These are phyloP conservation scores for Neurospora discreta DNA, from an alignment of 495 filamentous ascomycete species.

Conservation along the genomic window DNA sequence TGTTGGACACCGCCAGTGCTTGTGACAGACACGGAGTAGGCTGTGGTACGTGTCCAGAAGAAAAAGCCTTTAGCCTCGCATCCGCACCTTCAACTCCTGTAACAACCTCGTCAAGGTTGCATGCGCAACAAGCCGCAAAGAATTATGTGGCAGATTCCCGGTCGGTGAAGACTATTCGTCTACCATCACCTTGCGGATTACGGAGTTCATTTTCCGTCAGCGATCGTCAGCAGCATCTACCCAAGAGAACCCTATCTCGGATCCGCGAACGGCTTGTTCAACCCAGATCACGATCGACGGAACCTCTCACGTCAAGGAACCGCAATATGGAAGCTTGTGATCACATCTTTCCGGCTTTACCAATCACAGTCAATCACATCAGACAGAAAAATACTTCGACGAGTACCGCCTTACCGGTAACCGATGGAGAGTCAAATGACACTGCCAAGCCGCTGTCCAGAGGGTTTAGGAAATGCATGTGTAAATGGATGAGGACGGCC, in stretches of 20 bases:
- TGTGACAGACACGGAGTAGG: not conserved
- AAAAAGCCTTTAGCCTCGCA: not conserved
- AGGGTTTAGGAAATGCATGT: slow-evolving; percentile 13
- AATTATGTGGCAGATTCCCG: not conserved
- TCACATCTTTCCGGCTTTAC: not conserved
- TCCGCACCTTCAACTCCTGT: not conserved
- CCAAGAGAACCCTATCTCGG: slow-evolving; percentile 16
- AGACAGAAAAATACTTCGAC: not conserved
- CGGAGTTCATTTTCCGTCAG: slow-evolving; percentile 8
- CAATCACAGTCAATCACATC: not conserved
- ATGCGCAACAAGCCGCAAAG: not conserved
- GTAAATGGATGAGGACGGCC: slow-evolving; percentile 13
- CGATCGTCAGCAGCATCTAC: slow-evolving; percentile 4
- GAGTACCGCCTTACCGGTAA: not conserved
- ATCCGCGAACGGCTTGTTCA: slow-evolving; percentile 11
- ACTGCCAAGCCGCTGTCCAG: not conserved
- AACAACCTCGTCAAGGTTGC: not conserved
- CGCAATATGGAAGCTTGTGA: not conserved
- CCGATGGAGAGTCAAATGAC: not conserved
- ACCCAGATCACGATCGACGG: slow-evolving; percentile 2
- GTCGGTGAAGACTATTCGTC: not conserved
- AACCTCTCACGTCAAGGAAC: not conserved
- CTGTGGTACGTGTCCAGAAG: not conserved
- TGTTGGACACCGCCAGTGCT: not conserved
- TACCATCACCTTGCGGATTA: not conserved